Conservation (phyloP, 768 basidiomycete genomes). For the Chalciporus chontae region DNA sequence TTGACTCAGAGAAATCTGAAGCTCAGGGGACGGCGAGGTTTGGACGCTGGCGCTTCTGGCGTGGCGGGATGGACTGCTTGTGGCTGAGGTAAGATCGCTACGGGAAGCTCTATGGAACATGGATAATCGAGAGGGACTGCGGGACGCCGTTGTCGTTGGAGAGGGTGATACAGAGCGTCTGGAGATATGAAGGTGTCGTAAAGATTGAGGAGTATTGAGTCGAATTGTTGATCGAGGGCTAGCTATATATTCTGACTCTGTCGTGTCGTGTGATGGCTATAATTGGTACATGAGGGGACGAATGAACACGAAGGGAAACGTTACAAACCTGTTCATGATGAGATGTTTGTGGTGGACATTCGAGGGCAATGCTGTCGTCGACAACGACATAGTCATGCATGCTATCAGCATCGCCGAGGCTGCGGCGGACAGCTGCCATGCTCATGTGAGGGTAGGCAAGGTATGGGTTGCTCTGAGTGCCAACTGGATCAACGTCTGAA, state of each 20-base stretch:
- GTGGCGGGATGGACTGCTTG: slow-evolving; percentile 36
- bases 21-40: slow-evolving; percentile 31
- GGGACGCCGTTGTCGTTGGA: slow-evolving; percentile 33
- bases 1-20: slow-evolving; percentile 5
- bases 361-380: slow-evolving; percentile 29
- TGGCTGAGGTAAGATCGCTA: slow-evolving; percentile 25
- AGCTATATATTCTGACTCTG: slow-evolving; percentile 21
- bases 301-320: slow-evolving; percentile 18
- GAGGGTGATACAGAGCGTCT: slow-evolving; percentile 40
- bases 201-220: slow-evolving; percentile 35
- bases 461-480: slow-evolving; percentile 37
- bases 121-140: slow-evolving; percentile 39
- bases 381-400: slow-evolving; percentile 42
- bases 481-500: slow-evolving; percentile 22
- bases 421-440: slow-evolving; percentile 25
- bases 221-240: slow-evolving; percentile 33
- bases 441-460: slow-evolving; percentile 39
- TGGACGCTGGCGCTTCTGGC: slow-evolving; percentile 49
- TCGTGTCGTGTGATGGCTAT: slow-evolving; percentile 22
- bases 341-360: slow-evolving; percentile 21
- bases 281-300: slow-evolving; percentile 15
- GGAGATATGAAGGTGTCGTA: slow-evolving; percentile 42
- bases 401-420: slow-evolving; percentile 32
- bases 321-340: slow-evolving; percentile 25
- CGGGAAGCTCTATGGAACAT: slow-evolving; percentile 38